Base-by-base conservation (phyloP, 2,329 filamentous ascomycete genomes). In the Bipolaris victoriae region DNA sequence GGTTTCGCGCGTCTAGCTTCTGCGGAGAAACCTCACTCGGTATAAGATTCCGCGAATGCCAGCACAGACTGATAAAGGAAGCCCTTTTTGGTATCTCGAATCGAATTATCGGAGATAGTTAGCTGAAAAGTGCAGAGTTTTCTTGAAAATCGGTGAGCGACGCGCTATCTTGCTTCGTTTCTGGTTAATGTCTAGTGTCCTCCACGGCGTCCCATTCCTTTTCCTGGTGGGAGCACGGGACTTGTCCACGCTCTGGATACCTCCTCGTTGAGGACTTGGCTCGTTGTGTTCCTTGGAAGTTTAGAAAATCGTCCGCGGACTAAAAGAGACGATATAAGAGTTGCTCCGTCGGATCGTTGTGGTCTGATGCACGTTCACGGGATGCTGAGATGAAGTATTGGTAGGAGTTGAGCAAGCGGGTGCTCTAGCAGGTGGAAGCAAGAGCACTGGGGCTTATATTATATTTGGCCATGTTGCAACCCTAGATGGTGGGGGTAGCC, bases 281-380 rank as follows among this genome's bases (percentile, higher is more conserved):
- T 55, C 41, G 7, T 7, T 10, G 26, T 47, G 10, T 45, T 26
- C 40, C 52, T 37, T 1, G 47, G 43, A 16, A 16, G 46, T 15
- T 43, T 44, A 43, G 16, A 37, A 40, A 16, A 6, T 46, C 18
- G 35, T 33, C 39, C 50, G 36, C 54, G 15, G 44, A 35, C 52
- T 26, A 16, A 29, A 57, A 48, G 4, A 55, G 18, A n/a, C 31
- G 40, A 33, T 45, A 20, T 7, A 58, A 15, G 11, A 51, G 45
- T n/a, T 15, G 36, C 13, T 51, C 41, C n/a, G n/a, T 48, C 22
- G 73, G 49, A 58, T 58, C 55, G 22, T 37, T 3, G 29, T 55
- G n/a, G 51, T 55, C n/a, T 15, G 16, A 20, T 53, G 29, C 24
- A 54, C 41, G 16, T 53, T 46, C n/a, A 55, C 50, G 13, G 40